Conservation (phyloP, 106 monocot species). For the Cymbidium sinense region DNA sequence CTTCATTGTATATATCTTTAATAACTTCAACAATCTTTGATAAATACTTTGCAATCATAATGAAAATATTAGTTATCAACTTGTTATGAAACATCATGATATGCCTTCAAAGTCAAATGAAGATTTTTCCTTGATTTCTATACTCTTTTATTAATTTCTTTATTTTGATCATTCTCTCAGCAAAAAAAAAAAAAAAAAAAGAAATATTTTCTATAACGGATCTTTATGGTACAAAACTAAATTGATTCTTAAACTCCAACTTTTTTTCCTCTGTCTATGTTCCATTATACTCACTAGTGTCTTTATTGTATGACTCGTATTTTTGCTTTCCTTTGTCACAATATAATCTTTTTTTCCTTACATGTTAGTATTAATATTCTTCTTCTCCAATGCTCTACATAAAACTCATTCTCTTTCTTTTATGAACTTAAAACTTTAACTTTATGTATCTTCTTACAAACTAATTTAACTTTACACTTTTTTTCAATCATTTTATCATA, state of each 20-base stretch:
- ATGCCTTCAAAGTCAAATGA: not conserved
- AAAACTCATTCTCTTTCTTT: too few relatives aligned
- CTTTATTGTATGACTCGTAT: too few relatives aligned
- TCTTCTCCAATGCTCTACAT: too few relatives aligned
- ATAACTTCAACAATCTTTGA: not conserved
- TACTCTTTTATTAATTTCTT: not conserved
- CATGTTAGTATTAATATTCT: too few relatives aligned
- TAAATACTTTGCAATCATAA: not conserved
- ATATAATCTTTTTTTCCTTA: too few relatives aligned
- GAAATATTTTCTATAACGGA: not conserved
- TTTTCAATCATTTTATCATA: not conserved
- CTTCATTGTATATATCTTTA: not conserved
- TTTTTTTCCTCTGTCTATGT: too few relatives aligned
- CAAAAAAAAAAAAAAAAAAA: too few relatives aligned
- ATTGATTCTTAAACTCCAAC: too few relatives aligned
- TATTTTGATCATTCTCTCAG: too few relatives aligned
- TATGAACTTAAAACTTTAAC: not conserved
- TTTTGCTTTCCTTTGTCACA: too few relatives aligned
- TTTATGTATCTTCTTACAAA: not conserved
- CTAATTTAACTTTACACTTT: not conserved
- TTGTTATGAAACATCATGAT: not conserved
- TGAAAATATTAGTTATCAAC: not conserved
- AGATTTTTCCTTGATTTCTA: not conserved
- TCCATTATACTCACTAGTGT: too few relatives aligned
- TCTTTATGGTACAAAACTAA: not conserved